phyloP scores from a whole-genome alignment of 164 flowering plant species.

The Malania oleifera region DNA sequence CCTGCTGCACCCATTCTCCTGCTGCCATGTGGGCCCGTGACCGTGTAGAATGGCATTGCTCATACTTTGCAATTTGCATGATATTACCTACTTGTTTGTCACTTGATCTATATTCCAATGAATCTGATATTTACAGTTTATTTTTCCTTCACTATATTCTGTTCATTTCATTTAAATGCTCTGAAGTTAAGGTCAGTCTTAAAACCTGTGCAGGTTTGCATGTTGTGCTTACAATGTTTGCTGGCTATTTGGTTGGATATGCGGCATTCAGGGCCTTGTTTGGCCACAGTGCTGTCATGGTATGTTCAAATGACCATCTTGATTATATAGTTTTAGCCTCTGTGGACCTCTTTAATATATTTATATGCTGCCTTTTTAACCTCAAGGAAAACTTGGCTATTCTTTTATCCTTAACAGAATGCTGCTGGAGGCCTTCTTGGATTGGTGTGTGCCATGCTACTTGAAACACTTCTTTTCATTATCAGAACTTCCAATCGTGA shows the following conservation, averaged over 20 bases:
- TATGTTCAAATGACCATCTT: slow-evolving; percentile 23
- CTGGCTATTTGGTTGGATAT: slow-evolving; percentile 85
- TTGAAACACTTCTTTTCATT: slow-evolving; percentile 87
- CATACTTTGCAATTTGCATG: too few species aligned
- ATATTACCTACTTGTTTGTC: too few species aligned
- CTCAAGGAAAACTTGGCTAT: background rate
- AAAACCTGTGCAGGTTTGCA: slow-evolving; percentile 62
- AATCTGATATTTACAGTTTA: too few species aligned
- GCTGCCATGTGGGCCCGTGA: too few species aligned
- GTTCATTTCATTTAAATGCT: too few species aligned
- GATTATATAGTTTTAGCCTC: background rate
- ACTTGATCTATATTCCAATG: too few species aligned
- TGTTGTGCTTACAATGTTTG: slow-evolving; percentile 77
- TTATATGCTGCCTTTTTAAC: background rate
- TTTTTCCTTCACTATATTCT: too few species aligned
- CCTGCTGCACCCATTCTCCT: too few species aligned
- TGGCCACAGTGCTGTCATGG: slow-evolving; percentile 64
- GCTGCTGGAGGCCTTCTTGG: slow-evolving; percentile 95
- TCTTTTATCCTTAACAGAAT: slow-evolving; percentile 37
- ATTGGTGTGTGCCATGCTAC: slow-evolving; percentile 68
- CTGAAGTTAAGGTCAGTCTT: too few species aligned
- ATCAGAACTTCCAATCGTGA: slow-evolving; percentile 47
- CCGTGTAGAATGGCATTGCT: too few species aligned
- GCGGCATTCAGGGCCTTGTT: slow-evolving; percentile 85
- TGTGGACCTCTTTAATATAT: background rate